Conservation (phyloP, 306 rosid genomes). For the Ziziphus jujuba region DNA sequence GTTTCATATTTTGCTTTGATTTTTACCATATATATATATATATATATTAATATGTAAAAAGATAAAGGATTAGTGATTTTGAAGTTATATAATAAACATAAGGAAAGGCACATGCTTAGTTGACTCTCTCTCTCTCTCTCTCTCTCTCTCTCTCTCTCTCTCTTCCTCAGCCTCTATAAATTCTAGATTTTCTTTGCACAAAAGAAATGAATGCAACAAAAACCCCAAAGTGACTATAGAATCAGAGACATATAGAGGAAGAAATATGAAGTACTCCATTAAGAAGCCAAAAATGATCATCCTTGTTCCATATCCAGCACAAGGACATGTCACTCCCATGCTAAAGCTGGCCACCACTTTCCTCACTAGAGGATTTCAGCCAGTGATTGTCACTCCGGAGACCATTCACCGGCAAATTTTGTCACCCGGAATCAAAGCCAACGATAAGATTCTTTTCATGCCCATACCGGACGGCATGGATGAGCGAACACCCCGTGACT, state of each 20-base stretch:
- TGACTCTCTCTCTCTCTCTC: constrained; percentile 20
- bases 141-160: constrained; percentile 1
- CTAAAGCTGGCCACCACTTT: constrained; percentile 57
- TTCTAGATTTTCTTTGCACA: not conserved
- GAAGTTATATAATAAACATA: not conserved
- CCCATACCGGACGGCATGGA: constrained; percentile 42
- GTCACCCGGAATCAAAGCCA: not conserved
- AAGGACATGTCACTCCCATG: constrained; percentile 89
- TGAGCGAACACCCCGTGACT: constrained; percentile 40
- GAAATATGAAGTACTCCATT: constrained; percentile 32
- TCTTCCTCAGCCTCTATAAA: not conserved
- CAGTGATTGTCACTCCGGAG: constrained; percentile 49
- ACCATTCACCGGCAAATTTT: constrained; percentile 41
- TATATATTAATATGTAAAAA: no score
- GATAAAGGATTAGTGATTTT: not conserved
- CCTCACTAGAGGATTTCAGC: constrained; percentile 37
- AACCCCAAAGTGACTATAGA: no score
- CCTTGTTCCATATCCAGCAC: constrained; percentile 87
- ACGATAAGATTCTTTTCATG: constrained; percentile 27
- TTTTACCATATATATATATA: no score
- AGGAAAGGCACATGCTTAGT: constrained; percentile 26
- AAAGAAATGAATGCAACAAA: not conserved
- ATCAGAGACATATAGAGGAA: not conserved
- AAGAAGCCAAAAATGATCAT: constrained; percentile 38
- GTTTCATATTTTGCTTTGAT: no score